phyloP scores from a whole-genome alignment of 257 asterid genomes.

The Ligustrum vulgare region DNA sequence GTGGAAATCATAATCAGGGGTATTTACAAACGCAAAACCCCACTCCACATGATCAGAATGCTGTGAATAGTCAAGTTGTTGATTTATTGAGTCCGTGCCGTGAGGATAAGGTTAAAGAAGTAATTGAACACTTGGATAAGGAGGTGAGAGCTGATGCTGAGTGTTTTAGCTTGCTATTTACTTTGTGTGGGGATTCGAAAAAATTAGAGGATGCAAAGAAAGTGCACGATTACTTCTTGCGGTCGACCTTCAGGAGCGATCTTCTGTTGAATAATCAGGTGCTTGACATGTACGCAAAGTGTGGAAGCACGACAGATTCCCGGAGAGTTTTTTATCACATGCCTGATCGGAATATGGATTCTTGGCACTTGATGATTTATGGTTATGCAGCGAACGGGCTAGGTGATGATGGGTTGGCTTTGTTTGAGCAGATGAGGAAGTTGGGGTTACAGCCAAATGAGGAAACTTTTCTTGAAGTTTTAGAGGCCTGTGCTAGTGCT shows the following conservation, averaged over 20 bases:
- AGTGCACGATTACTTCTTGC: constrained; percentile 82
- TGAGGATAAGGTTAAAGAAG: constrained; percentile 81
- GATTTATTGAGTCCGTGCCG: constrained; percentile 63
- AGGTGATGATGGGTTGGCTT: constrained; percentile 87
- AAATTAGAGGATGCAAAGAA: constrained; percentile 84
- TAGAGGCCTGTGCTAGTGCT: constrained; percentile 89
- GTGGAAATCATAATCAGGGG: constrained; percentile 29
- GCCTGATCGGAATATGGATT: constrained; percentile 80
- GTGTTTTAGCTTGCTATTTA: constrained; percentile 71
- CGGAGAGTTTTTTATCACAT: constrained; percentile 87
- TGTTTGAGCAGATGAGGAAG: constrained; percentile 82
- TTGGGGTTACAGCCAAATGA: constrained; percentile 58
- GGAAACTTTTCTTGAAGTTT: constrained; percentile 75
- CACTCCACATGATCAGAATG: constrained; percentile 29
- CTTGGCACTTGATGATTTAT: constrained; percentile 88
- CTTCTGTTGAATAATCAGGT: constrained; percentile 64
- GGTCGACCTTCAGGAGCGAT: constrained; percentile 72
- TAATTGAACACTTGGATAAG: constrained; percentile 70
- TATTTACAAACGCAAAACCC: constrained; percentile 23
- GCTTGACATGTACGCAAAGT: constrained; percentile 77
- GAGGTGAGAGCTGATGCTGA: constrained; percentile 63
- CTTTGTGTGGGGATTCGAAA: constrained; percentile 63
- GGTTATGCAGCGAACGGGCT: constrained; percentile 78
- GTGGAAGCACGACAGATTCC: constrained; percentile 87
- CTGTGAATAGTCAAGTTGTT: constrained; percentile 33